Evolutionary conservation across 176 grass and related monocot genomes (phyloP).

Genomic region (Cenchrus americanus): DNA sequence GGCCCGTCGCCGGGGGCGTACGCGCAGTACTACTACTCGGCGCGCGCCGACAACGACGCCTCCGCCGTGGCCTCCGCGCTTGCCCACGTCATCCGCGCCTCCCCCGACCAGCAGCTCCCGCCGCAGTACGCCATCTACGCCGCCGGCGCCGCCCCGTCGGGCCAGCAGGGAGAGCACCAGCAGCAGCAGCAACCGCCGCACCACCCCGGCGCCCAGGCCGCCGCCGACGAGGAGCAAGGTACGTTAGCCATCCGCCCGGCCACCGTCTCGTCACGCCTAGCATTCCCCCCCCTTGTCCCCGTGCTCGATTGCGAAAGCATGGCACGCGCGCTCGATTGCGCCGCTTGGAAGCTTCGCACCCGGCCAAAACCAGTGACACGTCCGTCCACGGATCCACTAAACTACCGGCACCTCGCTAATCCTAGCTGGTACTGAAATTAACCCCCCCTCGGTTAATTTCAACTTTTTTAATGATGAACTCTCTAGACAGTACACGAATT

Average conservation of each 20-base stretch:
- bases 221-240: constrained; percentile 53
- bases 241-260: not conserved
- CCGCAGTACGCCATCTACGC: constrained; percentile 22
- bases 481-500: not conserved
- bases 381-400: not conserved
- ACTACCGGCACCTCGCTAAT: not conserved
- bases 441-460: not conserved
- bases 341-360: constrained; percentile 52
- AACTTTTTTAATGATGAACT: not conserved
- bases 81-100: constrained; percentile 74
- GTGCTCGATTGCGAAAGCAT: constrained; percentile 38
- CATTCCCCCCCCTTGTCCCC: constrained; percentile 2
- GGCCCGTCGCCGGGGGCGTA: constrained; percentile 42
- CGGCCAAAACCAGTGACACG: constrained; percentile 25
- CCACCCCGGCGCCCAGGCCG: constrained; percentile 11
- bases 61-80: constrained; percentile 91
- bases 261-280: not conserved
- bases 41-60: constrained; percentile 76
- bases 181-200: constrained; percentile 1
- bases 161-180: not conserved
- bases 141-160: not conserved
- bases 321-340: constrained; percentile 41
- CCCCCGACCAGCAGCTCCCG: constrained; percentile 34
- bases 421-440: not conserved
- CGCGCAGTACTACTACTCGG: constrained; percentile 66